Conservation (phyloP, 2,329 filamentous ascomycete genomes). For the Pseudogymnoascus sp. region DNA sequence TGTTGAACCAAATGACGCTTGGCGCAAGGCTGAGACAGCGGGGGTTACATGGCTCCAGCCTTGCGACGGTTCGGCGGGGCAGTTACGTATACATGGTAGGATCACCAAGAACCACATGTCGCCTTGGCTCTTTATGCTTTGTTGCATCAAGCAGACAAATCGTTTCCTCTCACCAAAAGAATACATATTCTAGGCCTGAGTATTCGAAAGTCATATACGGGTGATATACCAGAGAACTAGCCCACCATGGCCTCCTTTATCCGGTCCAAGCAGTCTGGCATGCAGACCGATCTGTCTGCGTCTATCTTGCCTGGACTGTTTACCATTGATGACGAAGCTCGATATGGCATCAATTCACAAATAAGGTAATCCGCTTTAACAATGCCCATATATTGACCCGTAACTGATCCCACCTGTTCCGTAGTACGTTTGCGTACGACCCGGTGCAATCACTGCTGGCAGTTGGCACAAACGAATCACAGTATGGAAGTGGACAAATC, state of each 20-base stretch:
- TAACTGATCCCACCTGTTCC: constrained; percentile 13
- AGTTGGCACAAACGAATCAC: constrained; percentile 80
- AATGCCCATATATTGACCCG: not conserved
- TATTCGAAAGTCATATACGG: not conserved
- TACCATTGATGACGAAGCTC: constrained; percentile 71
- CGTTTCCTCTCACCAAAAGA: not conserved
- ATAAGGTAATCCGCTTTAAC: constrained; percentile 43
- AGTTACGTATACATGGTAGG: constrained; percentile 4
- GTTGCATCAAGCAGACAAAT: not conserved
- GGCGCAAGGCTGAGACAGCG: not conserved
- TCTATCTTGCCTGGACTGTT: constrained; percentile 74
- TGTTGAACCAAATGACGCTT: not conserved
- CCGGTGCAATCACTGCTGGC: constrained; percentile 90
- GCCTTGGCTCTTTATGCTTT: constrained; percentile 3
- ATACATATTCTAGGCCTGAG: not conserved
- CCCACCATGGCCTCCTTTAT: constrained; percentile 74
- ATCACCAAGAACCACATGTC: not conserved
- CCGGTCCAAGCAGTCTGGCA: constrained; percentile 85
- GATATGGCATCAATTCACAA: constrained; percentile 76
- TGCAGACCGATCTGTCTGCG: constrained; percentile 83
- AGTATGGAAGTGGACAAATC: constrained; percentile 79
- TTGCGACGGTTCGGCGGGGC: not conserved
- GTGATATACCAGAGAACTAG: not conserved
- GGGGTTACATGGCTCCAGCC: not conserved
- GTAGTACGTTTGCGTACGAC: constrained; percentile 80